phyloP scores from a whole-genome alignment of 2,329 filamentous ascomycete genomes.

The Calonectria naviculata region DNA sequence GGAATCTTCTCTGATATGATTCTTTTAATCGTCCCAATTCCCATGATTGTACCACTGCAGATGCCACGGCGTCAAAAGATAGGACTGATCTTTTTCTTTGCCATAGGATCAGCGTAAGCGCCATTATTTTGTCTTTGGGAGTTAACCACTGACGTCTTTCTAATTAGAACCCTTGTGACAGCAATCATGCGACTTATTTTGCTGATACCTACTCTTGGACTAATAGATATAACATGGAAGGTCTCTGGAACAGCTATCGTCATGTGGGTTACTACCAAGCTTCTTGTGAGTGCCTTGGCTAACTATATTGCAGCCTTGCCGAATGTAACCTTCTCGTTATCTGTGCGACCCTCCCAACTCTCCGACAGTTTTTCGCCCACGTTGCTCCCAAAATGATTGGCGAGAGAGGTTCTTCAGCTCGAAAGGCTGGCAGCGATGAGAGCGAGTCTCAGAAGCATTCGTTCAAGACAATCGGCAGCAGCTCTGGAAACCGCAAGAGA shows the following conservation, averaged over 20 bases:
- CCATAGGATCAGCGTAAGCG: slow-evolving; percentile 45
- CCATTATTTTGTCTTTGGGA: not conserved
- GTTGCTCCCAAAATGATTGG: slow-evolving; percentile 20
- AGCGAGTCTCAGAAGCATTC: not conserved
- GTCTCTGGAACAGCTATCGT: not conserved
- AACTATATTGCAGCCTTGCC: slow-evolving; percentile 13
- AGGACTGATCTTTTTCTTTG: slow-evolving; percentile 53
- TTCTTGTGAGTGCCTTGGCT: not conserved
- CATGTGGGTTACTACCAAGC: not conserved
- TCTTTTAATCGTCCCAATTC: slow-evolving; percentile 56
- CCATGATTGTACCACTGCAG: slow-evolving; percentile 53
- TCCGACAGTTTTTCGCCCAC: slow-evolving; percentile 30
- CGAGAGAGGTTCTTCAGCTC: not conserved
- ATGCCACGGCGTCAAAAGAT: slow-evolving; percentile 57
- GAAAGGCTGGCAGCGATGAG: not conserved
- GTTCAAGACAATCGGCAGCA: not conserved
- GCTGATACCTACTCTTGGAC: slow-evolving; percentile 19
- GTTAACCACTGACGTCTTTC: not conserved
- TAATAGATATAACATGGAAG: slow-evolving; percentile 28
- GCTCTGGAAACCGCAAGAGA: not conserved
- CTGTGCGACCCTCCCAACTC: slow-evolving; percentile 22
- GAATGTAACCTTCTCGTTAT: slow-evolving; percentile 31
- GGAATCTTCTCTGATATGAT: slow-evolving; percentile 59
- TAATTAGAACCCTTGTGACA: slow-evolving; percentile 23
- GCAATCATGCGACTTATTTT: slow-evolving; percentile 28